Conservation (phyloP, 2,329 filamentous ascomycete genomes). For the Chaetomium sp. region DNA sequence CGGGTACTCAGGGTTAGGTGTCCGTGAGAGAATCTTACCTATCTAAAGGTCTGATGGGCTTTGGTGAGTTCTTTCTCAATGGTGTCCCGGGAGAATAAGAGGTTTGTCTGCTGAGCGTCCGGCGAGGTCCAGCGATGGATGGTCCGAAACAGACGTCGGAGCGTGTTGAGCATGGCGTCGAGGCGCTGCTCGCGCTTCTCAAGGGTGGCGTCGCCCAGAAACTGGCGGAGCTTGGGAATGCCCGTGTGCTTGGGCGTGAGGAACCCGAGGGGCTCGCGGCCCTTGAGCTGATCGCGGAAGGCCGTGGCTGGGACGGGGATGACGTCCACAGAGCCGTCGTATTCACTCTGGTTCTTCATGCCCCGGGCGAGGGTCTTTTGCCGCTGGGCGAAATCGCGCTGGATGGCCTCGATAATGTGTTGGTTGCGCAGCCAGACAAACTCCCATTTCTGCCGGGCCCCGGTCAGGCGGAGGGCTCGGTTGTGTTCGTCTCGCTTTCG, state of each 20-base stretch:
- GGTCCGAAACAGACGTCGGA: neutral
- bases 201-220: constrained; percentile 1
- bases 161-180: neutral
- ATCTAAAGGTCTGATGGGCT: too few relatives aligned
- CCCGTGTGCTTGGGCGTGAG: constrained; percentile 10
- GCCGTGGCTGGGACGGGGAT: constrained; percentile 12
- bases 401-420: constrained; percentile 9
- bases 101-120: too few relatives aligned
- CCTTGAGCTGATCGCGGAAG: constrained; percentile 5
- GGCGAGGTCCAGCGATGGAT: too few relatives aligned
- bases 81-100: too few relatives aligned
- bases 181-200: constrained; percentile 5
- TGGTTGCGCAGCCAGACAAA: constrained; percentile 8
- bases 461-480: neutral
- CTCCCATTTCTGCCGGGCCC: neutral
- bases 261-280: constrained; percentile 5
- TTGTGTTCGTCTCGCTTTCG: too few relatives aligned
- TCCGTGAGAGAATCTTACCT: too few relatives aligned
- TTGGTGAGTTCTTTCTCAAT: too few relatives aligned
- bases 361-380: constrained; percentile 3
- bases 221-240: constrained; percentile 9
- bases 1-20: too few relatives aligned
- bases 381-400: neutral
- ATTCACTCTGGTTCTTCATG: neutral
- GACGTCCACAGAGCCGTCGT: constrained; percentile 5